phyloP scores from a whole-genome alignment of 2,329 filamentous ascomycete genomes.

The Kalmusia sp. region DNA sequence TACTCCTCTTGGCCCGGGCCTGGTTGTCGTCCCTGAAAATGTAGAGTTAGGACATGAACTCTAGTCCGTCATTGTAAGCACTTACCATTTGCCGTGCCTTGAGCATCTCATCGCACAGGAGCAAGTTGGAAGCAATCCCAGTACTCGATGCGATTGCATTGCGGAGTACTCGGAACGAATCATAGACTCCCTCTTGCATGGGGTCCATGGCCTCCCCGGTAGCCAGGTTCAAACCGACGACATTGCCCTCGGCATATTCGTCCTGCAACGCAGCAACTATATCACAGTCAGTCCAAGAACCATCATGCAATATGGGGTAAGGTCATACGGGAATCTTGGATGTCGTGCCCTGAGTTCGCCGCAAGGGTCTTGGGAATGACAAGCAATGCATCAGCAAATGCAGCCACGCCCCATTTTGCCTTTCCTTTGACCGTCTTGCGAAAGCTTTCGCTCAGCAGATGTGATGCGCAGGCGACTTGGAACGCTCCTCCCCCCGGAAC shows the following conservation, averaged over 20 bases:
- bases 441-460: slow-evolving; percentile 87
- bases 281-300: slow-evolving; percentile 19
- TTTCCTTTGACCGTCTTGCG: slow-evolving; percentile 94
- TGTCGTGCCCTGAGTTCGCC: slow-evolving; percentile 93
- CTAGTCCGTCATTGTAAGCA: not conserved
- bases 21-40: slow-evolving; percentile 37
- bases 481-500: slow-evolving; percentile 95
- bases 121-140: slow-evolving; percentile 91
- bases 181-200: slow-evolving; percentile 88
- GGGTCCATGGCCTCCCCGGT: slow-evolving; percentile 96
- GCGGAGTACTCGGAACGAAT: slow-evolving; percentile 92
- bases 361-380: slow-evolving; percentile 98
- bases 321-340: slow-evolving; percentile 90
- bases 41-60: slow-evolving; percentile 7
- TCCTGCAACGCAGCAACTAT: slow-evolving; percentile 86
- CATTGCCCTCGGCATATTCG: slow-evolving; percentile 81
- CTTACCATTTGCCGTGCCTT: slow-evolving; percentile 93
- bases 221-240: slow-evolving; percentile 84
- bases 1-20: slow-evolving; percentile 36
- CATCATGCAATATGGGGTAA: slow-evolving; percentile 3
- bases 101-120: slow-evolving; percentile 95
- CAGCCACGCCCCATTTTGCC: slow-evolving; percentile 92
- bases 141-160: slow-evolving; percentile 94
- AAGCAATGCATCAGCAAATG: slow-evolving; percentile 92
- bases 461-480: slow-evolving; percentile 89